phyloP scores from a whole-genome alignment of 257 asterid species.

The Ilex asprella region DNA sequence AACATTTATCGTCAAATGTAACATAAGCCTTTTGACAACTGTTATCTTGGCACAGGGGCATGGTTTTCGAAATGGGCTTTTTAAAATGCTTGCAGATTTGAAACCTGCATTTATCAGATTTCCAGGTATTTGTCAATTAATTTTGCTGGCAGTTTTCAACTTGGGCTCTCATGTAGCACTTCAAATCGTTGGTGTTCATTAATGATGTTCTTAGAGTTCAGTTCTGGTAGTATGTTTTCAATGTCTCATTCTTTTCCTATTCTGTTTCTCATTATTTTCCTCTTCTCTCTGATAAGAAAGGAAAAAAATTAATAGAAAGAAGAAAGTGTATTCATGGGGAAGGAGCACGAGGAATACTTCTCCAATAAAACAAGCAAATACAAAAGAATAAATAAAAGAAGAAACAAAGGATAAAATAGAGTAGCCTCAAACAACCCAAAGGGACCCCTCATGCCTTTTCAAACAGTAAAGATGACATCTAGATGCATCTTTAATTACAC shows the following conservation, averaged over 20 bases:
- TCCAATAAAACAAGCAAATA: not conserved
- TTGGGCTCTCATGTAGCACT: not conserved
- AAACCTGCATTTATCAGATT: constrained; percentile 81
- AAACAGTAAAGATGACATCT: not conserved
- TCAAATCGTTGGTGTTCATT: not conserved
- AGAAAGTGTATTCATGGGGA: too few species aligned
- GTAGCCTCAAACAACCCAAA: too few species aligned
- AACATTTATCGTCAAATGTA: not conserved
- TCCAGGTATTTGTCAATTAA: constrained; percentile 50
- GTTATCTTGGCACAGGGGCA: constrained; percentile 59
- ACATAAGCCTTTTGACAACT: not conserved
- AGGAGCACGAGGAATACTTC: too few species aligned
- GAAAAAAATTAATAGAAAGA: not conserved
- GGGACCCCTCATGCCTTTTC: not conserved
- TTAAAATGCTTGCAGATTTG: constrained; percentile 60
- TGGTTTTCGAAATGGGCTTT: constrained; percentile 90
- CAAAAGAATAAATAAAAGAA: not conserved
- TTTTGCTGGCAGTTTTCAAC: not conserved
- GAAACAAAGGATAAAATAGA: too few species aligned
- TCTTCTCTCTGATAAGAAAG: not conserved
- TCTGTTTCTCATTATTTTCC: not conserved
- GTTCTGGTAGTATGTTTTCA: not conserved
- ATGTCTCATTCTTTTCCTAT: not conserved
- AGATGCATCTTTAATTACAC: not conserved
- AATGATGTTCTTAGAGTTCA: not conserved